Conservation (phyloP, 2,329 filamentous ascomycete genomes). For the Calonectria pseudoreteaudii region DNA sequence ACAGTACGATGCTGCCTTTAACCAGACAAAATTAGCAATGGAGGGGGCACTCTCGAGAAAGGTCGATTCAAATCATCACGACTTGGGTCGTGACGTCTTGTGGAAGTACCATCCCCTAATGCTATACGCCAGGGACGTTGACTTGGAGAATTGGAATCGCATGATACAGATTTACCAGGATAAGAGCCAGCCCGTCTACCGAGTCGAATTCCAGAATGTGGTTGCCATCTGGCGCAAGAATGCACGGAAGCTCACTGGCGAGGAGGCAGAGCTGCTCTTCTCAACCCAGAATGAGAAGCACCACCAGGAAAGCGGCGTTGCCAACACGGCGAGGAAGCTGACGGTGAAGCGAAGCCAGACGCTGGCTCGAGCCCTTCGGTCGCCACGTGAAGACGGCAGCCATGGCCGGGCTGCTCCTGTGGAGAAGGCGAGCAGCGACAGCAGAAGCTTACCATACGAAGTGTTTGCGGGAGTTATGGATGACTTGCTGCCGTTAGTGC, state of each 20-base stretch:
- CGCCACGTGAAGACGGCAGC: constrained; percentile 72
- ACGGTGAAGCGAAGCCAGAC: constrained; percentile 96
- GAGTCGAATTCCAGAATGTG: constrained; percentile 83
- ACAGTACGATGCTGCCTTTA: constrained; percentile 81
- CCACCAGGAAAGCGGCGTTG: constrained; percentile 80
- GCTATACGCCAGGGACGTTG: constrained; percentile 88
- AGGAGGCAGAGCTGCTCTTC: constrained; percentile 89
- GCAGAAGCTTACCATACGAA: constrained; percentile 80
- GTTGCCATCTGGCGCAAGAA: constrained; percentile 83
- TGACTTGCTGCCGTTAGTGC: constrained; percentile 84
- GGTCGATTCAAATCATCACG: constrained; percentile 78
- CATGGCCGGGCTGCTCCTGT: constrained; percentile 53
- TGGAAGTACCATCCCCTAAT: constrained; percentile 92
- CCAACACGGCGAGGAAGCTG: constrained; percentile 82
- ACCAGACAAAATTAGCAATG: constrained; percentile 75
- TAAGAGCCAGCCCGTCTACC: constrained; percentile 81
- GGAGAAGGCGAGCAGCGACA: constrained; percentile 72
- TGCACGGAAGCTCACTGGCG: constrained; percentile 78
- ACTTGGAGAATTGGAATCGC: constrained; percentile 83
- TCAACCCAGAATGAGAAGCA: constrained; percentile 87
- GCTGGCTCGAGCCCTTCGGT: constrained; percentile 78
- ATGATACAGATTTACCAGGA: constrained; percentile 85
- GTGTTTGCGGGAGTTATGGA: constrained; percentile 84
- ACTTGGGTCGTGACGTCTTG: constrained; percentile 76
- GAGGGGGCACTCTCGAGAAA: constrained; percentile 72